Evolutionary conservation across 2,329 filamentous ascomycete genomes (phyloP).

Genomic region (Aspergillus fumigatus): DNA sequence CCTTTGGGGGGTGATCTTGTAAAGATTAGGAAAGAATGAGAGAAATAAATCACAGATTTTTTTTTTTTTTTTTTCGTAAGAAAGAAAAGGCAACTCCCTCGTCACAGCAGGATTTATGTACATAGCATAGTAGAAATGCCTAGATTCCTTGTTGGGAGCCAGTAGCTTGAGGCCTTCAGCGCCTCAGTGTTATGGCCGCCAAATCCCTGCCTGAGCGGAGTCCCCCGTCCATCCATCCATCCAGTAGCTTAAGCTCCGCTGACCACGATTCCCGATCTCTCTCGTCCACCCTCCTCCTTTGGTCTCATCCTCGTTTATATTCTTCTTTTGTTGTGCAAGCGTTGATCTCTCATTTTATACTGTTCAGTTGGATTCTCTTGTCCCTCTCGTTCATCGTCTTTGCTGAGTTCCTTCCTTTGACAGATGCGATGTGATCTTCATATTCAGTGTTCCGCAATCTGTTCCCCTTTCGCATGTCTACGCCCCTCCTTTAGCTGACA

Average conservation of each 20-base stretch:
- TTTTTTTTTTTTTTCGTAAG: background rate
- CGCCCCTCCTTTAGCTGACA: conserved; percentile 1
- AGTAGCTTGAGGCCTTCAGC: background rate
- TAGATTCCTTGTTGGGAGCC: background rate
- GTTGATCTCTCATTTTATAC: background rate
- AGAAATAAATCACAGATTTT: background rate
- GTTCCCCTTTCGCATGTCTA: conserved; percentile 15
- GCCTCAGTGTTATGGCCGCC: background rate
- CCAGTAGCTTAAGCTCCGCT: background rate
- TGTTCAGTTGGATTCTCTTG: background rate
- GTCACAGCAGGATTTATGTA: background rate
- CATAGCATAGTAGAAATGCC: background rate
- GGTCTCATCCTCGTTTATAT: conserved; percentile 9
- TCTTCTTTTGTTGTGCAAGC: conserved; percentile 6
- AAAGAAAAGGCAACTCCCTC: background rate
- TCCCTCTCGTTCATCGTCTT: background rate
- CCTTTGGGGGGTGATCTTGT: background rate
- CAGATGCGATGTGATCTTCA: conserved; percentile 30
- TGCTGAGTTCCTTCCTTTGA: conserved; percentile 11
- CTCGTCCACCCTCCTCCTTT: conserved; percentile 15
- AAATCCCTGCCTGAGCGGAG: background rate
- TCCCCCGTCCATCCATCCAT: background rate
- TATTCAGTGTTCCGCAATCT: conserved; percentile 13
- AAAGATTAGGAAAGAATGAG: background rate
- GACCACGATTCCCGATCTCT: background rate